Percentiles rank a stretch among this genome's conserved stretches.
Conservation (phyloP, 352 stramenopile genomes). For the Aphanomyces euteiches region DNA sequence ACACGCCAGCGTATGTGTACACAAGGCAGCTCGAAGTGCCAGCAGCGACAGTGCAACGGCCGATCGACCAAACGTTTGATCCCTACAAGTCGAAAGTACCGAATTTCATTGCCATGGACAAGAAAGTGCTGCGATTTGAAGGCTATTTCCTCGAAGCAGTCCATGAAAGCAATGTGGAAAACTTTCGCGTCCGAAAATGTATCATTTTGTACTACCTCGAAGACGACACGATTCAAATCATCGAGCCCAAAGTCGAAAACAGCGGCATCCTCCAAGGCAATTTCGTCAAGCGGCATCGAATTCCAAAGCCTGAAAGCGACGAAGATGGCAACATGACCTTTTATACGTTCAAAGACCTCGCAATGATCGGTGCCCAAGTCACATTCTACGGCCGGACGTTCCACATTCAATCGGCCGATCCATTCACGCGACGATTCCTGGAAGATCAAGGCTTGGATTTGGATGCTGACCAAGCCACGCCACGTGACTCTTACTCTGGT, state of each 20-base stretch:
- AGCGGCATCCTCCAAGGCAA: conserved; percentile 85
- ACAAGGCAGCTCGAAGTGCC: conserved; percentile 57
- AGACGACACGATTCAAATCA: conserved; percentile 85
- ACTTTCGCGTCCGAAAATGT: conserved; percentile 73
- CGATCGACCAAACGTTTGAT: conserved; percentile 1
- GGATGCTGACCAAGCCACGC: conserved; percentile 51
- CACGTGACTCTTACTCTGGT: conserved; percentile 64
- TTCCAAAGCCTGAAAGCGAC: conserved; percentile 78
- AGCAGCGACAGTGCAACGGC: conserved; percentile 34
- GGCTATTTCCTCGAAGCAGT: conserved; percentile 85
- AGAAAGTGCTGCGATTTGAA: conserved; percentile 83
- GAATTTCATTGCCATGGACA: conserved; percentile 69
- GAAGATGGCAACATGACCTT: conserved; percentile 64
- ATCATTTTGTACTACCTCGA: conserved; percentile 85
- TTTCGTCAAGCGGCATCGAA: conserved; percentile 82
- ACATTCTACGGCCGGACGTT: conserved; percentile 81
- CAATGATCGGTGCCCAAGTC: conserved; percentile 54
- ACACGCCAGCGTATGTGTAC: conserved; percentile 69
- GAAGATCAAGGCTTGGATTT: conserved; percentile 40
- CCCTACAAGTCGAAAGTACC: conserved; percentile 50
- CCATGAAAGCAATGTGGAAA: conserved; percentile 82
- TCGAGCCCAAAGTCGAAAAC: conserved; percentile 85
- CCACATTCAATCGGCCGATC: conserved; percentile 63
- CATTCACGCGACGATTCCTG: conserved; percentile 66
- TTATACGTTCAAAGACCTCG: conserved; percentile 56